These are phyloP conservation scores for Crithidia fasciculata DNA, from an alignment of 208 protist genomes.

Conservation along the genomic window DNA sequence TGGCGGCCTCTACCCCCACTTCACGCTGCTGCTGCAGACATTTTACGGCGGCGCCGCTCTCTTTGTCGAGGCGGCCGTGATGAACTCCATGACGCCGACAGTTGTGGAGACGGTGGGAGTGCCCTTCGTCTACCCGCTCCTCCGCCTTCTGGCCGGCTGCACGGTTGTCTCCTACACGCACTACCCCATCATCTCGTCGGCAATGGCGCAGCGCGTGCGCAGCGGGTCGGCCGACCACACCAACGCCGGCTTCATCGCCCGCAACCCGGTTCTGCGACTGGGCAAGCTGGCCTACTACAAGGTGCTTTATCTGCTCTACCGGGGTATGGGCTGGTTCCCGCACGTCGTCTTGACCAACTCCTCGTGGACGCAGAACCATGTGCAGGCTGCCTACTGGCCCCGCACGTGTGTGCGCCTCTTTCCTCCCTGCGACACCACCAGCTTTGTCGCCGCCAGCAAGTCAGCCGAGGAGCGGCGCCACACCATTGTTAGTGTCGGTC, in stretches of 20 bases:
- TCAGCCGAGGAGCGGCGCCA: constrained; percentile 41
- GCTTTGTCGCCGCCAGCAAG: constrained; percentile 48
- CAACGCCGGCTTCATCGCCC: constrained; percentile 72
- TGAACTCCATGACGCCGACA: constrained; percentile 52
- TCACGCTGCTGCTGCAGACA: constrained; percentile 95
- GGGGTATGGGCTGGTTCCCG: constrained; percentile 77
- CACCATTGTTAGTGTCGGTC: constrained; percentile 94
- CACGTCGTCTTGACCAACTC: constrained; percentile 95
- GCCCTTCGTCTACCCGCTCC: constrained; percentile 95
- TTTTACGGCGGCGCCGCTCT: constrained; percentile 88
- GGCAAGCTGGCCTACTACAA: constrained; percentile 92
- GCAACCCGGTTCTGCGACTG: constrained; percentile 38
- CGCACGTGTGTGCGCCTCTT: constrained; percentile 69
- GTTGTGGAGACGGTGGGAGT: constrained; percentile 96
- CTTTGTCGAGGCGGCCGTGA: constrained; percentile 88
- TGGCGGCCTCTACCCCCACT: constrained; percentile 65
- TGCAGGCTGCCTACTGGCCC: constrained; percentile 85
- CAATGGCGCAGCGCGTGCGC: constrained; percentile 78
- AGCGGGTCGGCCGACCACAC: constrained; percentile 63
- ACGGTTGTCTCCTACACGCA: constrained; percentile 96
- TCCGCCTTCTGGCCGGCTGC: constrained; percentile 80
- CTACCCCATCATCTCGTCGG: constrained; percentile 96
- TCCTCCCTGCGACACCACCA: constrained; percentile 91
- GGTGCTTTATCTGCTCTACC: constrained; percentile 90
- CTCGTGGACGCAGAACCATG: constrained; percentile 96